Evolutionary conservation across 345 rosid species (phyloP), one percentile per base, ranked within the genome.

Genomic region (Hypericum perforatum): DNA sequence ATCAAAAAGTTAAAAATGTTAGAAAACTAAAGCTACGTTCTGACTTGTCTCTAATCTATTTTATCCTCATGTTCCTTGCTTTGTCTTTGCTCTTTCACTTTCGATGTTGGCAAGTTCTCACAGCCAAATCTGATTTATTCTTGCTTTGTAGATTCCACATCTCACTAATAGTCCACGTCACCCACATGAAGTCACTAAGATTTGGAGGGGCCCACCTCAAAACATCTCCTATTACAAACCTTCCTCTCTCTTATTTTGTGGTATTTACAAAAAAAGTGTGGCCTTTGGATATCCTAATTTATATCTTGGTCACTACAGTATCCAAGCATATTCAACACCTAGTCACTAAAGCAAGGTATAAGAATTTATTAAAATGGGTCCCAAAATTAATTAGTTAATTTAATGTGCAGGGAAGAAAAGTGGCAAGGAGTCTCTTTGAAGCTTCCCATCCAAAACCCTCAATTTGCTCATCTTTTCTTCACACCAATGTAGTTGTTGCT

Each of bases 381-480:
- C 32, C 32, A 22, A 22, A 22, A 22, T 22, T 22, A 22, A 22
- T 22, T 22, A 22, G 4, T 22, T 22, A 22, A n/a, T n/a, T 46
- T 77, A 79, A 68, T 84, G 99, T 63, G 97, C 80, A 16, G 95
- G 99, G 78, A 86, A 94, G 64, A 92, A 94, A 69, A 89, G 84
- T 64, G 94, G 78, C 0, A 92, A 70, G 50, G 92, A 78, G 62
- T 94, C 97, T 81, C 97, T 84, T 69, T 89, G 94, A 41, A 94
- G 70, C 57, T 81, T 81, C 57, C 95, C 89, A 40, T 74, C 84
- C 55, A 60, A 41, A 15, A 89, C 63, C 15, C 76, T 86, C 16
- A 89, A 86, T 80, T 78, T 94, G 86, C 87, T 94, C 95, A 84
- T 89, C 77, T 89, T 94, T 69, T 74, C 97, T 65, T 89, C 99